Evolutionary conservation across 177 flowering plant species (phyloP).

Genomic region (Vitis hybrid): DNA sequence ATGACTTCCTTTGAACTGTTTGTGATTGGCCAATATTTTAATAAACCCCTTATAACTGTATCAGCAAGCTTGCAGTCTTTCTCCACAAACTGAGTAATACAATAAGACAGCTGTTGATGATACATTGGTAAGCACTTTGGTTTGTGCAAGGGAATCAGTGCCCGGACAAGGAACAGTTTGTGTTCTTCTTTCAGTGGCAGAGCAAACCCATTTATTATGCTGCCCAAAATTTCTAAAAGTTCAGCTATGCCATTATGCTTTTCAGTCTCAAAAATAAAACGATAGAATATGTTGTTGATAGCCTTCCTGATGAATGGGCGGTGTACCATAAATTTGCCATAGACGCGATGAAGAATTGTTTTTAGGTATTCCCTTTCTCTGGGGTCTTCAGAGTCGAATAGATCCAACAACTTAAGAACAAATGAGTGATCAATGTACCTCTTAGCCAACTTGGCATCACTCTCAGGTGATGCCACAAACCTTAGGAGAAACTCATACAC

Average conservation of each 20-base stretch:
- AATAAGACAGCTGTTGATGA: conserved; percentile 37
- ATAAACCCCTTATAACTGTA: conserved; percentile 33
- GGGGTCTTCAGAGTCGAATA: conserved; percentile 33
- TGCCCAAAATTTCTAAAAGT: conserved; percentile 35
- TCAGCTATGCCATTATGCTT: conserved; percentile 40
- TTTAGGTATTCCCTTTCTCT: conserved; percentile 33
- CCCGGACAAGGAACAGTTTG: conserved; percentile 40
- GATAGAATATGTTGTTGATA: conserved; percentile 32
- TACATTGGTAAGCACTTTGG: conserved; percentile 36
- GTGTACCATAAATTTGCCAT: conserved; percentile 36
- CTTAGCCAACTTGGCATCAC: conserved; percentile 36
- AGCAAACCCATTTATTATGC: conserved; percentile 75
- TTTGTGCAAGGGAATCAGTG: conserved; percentile 34
- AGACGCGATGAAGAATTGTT: conserved; percentile 30
- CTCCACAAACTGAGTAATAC: conserved; percentile 39
- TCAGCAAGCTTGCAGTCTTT: conserved; percentile 42
- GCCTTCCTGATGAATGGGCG: conserved; percentile 36
- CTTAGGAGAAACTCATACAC: conserved; percentile 34
- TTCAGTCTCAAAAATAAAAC: conserved; percentile 35
- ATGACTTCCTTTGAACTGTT: conserved; percentile 39
- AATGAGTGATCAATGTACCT: conserved; percentile 34
- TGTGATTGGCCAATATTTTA: conserved; percentile 39
- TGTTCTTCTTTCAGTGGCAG: conserved; percentile 75
- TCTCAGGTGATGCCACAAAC: conserved; percentile 32
- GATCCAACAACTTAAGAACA: conserved; percentile 25